Conservation (phyloP, 306 rosid genomes). For the Quercus parvula region DNA sequence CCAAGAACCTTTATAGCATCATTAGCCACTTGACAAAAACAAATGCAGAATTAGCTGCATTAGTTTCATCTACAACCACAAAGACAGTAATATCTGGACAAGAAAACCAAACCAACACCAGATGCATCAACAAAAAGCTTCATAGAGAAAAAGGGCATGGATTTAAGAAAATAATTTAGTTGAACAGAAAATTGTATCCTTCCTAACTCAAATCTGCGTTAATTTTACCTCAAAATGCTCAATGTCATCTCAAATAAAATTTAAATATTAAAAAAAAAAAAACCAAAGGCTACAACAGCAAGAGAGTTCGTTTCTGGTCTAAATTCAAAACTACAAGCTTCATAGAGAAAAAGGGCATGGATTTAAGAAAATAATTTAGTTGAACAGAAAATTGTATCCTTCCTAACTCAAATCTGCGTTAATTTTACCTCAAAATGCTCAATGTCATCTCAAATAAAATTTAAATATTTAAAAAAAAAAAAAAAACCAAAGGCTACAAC, state of each 20-base stretch:
- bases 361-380: conserved; percentile 3
- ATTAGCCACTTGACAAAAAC: neutral
- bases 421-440: conserved; percentile 34
- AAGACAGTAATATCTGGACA: too few species aligned
- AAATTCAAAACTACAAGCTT: neutral
- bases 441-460: conserved; percentile 25
- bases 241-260: conserved; percentile 25
- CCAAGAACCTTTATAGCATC: neutral
- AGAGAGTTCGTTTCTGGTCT: conserved; percentile 38
- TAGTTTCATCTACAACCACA: neutral
- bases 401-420: conserved; percentile 25
- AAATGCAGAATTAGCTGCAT: neutral
- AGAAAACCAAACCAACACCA: neutral
- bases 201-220: conserved; percentile 25
- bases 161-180: conserved; percentile 3
- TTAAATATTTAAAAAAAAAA: conserved; percentile 11
- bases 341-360: neutral
- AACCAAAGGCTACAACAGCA: conserved; percentile 57
- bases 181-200: conserved; percentile 25
- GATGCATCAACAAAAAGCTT: neutral
- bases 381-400: conserved; percentile 25
- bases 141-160: neutral
- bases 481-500: conserved; percentile 51
- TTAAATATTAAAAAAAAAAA: conserved; percentile 11
- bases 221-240: conserved; percentile 34